phyloP scores from a whole-genome alignment of 192 early-diverging fungal genomes.

The Gonapodya prolifera region DNA sequence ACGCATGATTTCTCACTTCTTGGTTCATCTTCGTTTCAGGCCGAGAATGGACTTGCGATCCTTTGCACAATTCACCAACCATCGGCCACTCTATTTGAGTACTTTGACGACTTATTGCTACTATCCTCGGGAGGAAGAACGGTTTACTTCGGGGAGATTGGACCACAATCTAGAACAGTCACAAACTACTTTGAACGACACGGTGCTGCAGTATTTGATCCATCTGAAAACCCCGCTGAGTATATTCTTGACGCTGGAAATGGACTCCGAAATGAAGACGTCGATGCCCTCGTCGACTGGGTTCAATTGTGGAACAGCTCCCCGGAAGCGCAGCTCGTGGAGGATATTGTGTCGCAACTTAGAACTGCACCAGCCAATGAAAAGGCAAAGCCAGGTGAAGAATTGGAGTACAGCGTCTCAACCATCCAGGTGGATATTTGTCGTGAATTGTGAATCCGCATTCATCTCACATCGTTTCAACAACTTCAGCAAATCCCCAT shows the following conservation, averaged over 20 bases:
- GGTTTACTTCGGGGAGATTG: constrained; percentile 72
- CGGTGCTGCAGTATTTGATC: constrained; percentile 50
- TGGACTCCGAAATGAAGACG: constrained; percentile 26
- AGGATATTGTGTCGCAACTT: constrained; percentile 7
- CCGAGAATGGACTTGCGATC: constrained; percentile 49
- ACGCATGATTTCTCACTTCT: too few relatives aligned
- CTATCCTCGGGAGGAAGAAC: constrained; percentile 66
- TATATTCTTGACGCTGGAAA: constrained; percentile 53
- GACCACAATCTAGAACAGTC: constrained; percentile 44
- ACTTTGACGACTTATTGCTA: constrained; percentile 70
- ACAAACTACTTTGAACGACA: constrained; percentile 60
- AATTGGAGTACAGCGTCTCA: constrained; percentile 31
- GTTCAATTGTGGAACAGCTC: constrained; percentile 55
- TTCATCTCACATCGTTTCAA: too few relatives aligned
- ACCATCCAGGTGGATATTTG: constrained; percentile 26
- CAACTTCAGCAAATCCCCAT: constrained; percentile 32
- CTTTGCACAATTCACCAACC: constrained; percentile 81
- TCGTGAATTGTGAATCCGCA: constrained; percentile 60
- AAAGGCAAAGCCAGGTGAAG: too few relatives aligned
- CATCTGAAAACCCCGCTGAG: constrained; percentile 65
- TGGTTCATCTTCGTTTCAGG: too few relatives aligned
- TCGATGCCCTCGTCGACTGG: constrained; percentile 44
- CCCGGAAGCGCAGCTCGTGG: constrained; percentile 14
- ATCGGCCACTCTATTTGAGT: constrained; percentile 62
- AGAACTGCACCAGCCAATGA: constrained; percentile 11